Evolutionary conservation across 495 filamentous ascomycete species (phyloP), one percentile per base, ranked within the genome.

Genomic region (Aspergillus panamensis): DNA sequence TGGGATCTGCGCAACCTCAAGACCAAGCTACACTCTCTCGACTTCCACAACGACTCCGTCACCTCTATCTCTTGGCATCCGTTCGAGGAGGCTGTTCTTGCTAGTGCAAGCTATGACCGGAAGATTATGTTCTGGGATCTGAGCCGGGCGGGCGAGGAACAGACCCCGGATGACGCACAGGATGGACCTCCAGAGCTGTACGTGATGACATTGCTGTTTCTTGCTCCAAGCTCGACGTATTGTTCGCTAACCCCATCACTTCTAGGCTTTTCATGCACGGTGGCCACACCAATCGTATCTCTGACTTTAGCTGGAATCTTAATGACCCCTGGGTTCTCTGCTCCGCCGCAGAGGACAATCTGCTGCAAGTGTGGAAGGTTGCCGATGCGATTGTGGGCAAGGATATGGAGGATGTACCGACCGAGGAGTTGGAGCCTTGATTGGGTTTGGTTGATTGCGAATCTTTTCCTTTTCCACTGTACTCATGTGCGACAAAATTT

Each of bases 291-390:
- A 96, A 96, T 69, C 87, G 92, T 53, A 85, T 99, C 40, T 88
- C 89, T 9, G 95, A 99, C 72, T 97, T 99, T 64, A 91, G 87
- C 77, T 99, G 93, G 92, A 99, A 97, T 69, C 82, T 85, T 57
- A 96, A 92, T 64, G 89, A 96, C 65, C 92, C 92, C 12, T 99
- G 95, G 95, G 83, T 96, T 30, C 85, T 97, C 54, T 91, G 89
- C 66, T 93, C 88, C 48, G 92, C 93, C 10, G 93, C 94, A 2
- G 95, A 99, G 66, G 95, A 99, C 74, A 99, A 99, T 62, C 78
- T 97, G 57, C 81, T 99, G 39, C 92, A 97, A 72, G 87, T 96
- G 60, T 97, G 95, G 93, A 92, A 92, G 69, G 89, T 95, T n/a
- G 86, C 91, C 1, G 86, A 91, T 68, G 82, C 90, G 1, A 93